Evolutionary conservation across 352 stramenopile genomes (phyloP).

Genomic region (Phytophthora kernoviae): DNA sequence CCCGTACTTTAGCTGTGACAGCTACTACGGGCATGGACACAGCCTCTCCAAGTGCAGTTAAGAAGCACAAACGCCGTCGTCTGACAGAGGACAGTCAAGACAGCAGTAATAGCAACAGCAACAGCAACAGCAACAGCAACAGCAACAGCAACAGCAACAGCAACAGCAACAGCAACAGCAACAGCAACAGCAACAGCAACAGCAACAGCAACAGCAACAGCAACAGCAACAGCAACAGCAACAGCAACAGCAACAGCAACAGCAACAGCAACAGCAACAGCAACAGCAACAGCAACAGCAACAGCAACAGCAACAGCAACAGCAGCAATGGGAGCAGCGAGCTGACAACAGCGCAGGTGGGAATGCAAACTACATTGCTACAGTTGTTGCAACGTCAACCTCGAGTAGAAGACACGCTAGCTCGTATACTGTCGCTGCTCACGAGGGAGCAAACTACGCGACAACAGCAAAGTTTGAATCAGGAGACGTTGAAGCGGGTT

Average conservation of each 20-base stretch:
- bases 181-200: slow-evolving; percentile 33
- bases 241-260: slow-evolving; percentile 34
- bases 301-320: slow-evolving; percentile 32
- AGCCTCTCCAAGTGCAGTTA: slow-evolving; percentile 12
- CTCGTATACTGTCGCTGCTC: slow-evolving; percentile 39
- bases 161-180: slow-evolving; percentile 32
- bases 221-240: slow-evolving; percentile 32
- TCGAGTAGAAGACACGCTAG: slow-evolving; percentile 37
- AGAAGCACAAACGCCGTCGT: slow-evolving; percentile 42
- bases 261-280: slow-evolving; percentile 32
- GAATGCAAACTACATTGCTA: slow-evolving; percentile 40
- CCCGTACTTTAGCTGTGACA: slow-evolving; percentile 5
- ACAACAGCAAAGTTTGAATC: slow-evolving; percentile 27
- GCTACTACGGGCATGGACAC: slow-evolving; percentile 4
- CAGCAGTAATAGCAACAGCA: slow-evolving; percentile 34
- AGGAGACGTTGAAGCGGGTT: slow-evolving; percentile 28
- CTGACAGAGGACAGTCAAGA: slow-evolving; percentile 38
- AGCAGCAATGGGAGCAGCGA: slow-evolving; percentile 32
- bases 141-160: slow-evolving; percentile 35
- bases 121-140: no score
- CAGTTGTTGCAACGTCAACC: slow-evolving; percentile 43
- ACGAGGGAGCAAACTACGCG: slow-evolving; percentile 30
- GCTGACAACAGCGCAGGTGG: slow-evolving; percentile 27
- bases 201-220: slow-evolving; percentile 34
- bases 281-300: slow-evolving; percentile 39